A percentile compares a stretch with the other conserved stretches of the same genome.
Evolutionary conservation across 2,329 filamentous ascomycete species (phyloP).

Genomic region (Mariannaea elegans): DNA sequence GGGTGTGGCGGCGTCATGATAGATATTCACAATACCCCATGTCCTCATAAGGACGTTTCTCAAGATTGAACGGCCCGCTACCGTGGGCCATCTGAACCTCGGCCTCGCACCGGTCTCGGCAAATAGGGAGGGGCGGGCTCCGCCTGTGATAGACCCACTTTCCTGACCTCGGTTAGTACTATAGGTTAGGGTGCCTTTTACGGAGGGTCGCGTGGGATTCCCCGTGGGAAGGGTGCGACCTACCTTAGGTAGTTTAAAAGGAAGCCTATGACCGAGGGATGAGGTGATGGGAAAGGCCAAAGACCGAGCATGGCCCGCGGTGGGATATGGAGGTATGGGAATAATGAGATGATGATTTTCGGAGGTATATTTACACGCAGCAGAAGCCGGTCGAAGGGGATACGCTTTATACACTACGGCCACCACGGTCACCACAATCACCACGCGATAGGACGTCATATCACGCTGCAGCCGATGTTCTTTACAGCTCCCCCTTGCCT

Average conservation of each 20-base stretch:
- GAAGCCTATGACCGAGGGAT: not conserved
- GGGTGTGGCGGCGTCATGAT: constrained; percentile 28
- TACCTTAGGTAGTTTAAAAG: not conserved
- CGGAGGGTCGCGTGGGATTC: constrained; percentile 1
- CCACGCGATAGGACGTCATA: not conserved
- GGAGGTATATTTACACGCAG: not conserved
- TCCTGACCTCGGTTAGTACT: constrained; percentile 40
- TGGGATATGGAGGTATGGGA: not conserved
- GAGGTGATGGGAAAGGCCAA: not conserved
- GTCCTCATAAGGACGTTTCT: not conserved
- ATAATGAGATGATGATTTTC: not conserved
- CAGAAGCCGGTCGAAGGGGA: not conserved
- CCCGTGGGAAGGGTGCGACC: constrained; percentile 5
- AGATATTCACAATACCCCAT: constrained; percentile 18
- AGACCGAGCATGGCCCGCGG: not conserved
- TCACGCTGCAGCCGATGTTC: not conserved
- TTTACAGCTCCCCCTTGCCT: not conserved
- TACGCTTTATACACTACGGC: not conserved
- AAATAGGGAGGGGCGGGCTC: constrained; percentile 31
- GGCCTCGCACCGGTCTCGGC: constrained; percentile 39
- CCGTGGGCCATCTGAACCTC: constrained; percentile 34
- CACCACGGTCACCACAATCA: no score
- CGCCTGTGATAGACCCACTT: constrained; percentile 35
- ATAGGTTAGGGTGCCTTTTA: constrained; percentile 13
- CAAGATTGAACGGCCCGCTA: constrained; percentile 30